Percentiles rank a stretch among this genome's conserved stretches.
Evolutionary conservation across 305 asterid species (phyloP).

Genomic region (Fraxinus paxiana): DNA sequence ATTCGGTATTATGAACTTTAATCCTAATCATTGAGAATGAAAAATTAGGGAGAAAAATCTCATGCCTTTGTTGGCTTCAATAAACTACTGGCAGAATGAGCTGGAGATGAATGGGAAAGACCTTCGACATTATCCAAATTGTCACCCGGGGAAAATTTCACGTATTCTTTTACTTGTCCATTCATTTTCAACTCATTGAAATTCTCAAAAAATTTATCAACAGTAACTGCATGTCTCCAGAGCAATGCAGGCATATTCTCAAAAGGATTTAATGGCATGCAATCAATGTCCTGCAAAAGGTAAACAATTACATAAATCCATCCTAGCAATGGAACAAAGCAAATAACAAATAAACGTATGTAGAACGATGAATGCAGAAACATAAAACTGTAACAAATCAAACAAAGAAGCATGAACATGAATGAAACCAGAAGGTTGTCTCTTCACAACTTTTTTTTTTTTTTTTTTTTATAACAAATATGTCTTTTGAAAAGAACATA

Average conservation of each 20-base stretch:
- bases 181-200: constrained; percentile 49
- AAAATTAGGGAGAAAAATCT: constrained; percentile 24
- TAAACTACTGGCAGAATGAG: constrained; percentile 41
- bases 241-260: constrained; percentile 68
- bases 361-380: constrained; percentile 13
- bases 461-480: constrained; percentile 8
- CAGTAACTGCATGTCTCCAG: constrained; percentile 46
- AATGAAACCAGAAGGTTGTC: constrained; percentile 11
- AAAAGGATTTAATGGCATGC: constrained; percentile 80
- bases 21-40: constrained; percentile 10
- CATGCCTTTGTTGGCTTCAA: constrained; percentile 61
- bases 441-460: constrained; percentile 3
- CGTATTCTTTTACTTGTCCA: constrained; percentile 49
- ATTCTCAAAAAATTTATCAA: constrained; percentile 56
- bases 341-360: background rate
- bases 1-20: constrained; percentile 8
- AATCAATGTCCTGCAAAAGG: constrained; percentile 74
- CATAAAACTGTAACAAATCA: background rate
- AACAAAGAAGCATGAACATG: background rate
- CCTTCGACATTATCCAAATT: constrained; percentile 46
- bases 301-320: constrained; percentile 5
- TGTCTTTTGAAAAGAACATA: background rate
- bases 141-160: constrained; percentile 44
- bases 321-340: background rate
- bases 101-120: constrained; percentile 44